phyloP scores from a whole-genome alignment of 225 moss, liverwort and hornwort genomes.

The Polytrichum commune region DNA sequence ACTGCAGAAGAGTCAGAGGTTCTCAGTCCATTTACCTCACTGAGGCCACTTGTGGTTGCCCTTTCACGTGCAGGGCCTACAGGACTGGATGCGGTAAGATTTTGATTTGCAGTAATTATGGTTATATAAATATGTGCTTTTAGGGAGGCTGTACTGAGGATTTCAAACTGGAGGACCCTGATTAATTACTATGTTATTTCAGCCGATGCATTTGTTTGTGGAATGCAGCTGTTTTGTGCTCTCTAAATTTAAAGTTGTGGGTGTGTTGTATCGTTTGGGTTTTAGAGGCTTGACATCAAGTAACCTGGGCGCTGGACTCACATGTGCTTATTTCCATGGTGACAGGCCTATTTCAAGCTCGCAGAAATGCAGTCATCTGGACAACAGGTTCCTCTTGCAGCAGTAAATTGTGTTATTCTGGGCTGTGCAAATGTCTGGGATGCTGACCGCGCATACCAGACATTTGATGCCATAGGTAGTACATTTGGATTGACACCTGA shows the following conservation, averaged over 20 bases:
- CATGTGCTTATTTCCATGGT: conserved; percentile 2
- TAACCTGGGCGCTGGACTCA: too few species aligned
- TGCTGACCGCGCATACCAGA: conserved; percentile 85
- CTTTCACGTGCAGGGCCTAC: conserved; percentile 60
- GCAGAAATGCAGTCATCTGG: conserved; percentile 61
- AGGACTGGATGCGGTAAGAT: conserved; percentile 79
- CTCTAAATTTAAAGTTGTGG: too few species aligned
- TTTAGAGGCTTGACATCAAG: too few species aligned
- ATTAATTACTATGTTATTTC: too few species aligned
- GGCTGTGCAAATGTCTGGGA: conserved; percentile 89
- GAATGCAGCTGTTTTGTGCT: too few species aligned
- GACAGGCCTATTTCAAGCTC: conserved; percentile 79
- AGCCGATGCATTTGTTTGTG: too few species aligned
- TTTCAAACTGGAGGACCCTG: too few species aligned
- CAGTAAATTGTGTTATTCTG: conserved; percentile 78
- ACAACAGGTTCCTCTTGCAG: conserved; percentile 59
- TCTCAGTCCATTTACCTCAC: conserved; percentile 74
- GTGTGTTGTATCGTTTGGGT: too few species aligned
- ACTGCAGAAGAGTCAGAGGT: conserved; percentile 54
- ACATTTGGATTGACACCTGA: conserved; percentile 72
- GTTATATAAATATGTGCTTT: too few species aligned
- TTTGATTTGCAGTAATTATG: neutral
- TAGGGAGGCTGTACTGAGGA: too few species aligned
- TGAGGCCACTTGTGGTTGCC: conserved; percentile 70
- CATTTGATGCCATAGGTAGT: conserved; percentile 80